These are phyloP conservation scores for Chimonanthus salicifolius DNA, from an alignment of 164 flowering plant genomes.

Conservation along the genomic window DNA sequence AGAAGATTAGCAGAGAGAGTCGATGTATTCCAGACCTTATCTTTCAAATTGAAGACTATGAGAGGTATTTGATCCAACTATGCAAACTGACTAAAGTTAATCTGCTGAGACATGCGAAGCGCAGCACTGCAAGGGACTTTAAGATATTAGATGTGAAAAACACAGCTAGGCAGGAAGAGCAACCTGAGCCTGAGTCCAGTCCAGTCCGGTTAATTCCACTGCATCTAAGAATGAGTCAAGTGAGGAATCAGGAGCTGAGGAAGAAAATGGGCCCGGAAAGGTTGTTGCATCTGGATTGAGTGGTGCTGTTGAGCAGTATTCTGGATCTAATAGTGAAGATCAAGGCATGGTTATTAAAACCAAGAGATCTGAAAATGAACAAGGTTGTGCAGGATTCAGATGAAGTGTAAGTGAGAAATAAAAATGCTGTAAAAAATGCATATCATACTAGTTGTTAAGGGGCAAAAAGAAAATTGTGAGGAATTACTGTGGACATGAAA, in stretches of 20 bases:
- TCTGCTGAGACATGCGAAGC: constrained; percentile 73
- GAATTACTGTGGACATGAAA: neutral
- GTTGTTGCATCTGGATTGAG: constrained; percentile 25
- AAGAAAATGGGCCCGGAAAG: constrained; percentile 34
- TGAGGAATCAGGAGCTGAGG: constrained; percentile 33
- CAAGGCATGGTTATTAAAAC: constrained; percentile 22
- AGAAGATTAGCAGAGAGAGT: constrained; percentile 76
- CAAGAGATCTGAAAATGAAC: constrained; percentile 44
- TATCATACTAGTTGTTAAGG: neutral
- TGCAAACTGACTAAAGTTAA: constrained; percentile 70
- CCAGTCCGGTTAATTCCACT: constrained; percentile 9
- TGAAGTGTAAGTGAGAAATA: constrained; percentile 24
- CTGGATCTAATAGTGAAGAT: constrained; percentile 44
- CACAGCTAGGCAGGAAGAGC: constrained; percentile 27
- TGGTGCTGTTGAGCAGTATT: constrained; percentile 32
- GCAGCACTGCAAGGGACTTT: constrained; percentile 78
- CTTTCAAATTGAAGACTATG: constrained; percentile 82
- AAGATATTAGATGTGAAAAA: constrained; percentile 40
- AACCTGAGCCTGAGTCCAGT: constrained; percentile 18
- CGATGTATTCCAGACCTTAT: constrained; percentile 76
- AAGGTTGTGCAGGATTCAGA: constrained; percentile 64
- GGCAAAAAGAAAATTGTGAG: neutral
- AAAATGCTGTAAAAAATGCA: neutral
- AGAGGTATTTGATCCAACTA: constrained; percentile 75
- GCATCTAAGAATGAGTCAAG: constrained; percentile 26